A percentile compares a stretch with the other conserved stretches of the same genome.
Conservation (phyloP, 2,329 filamentous ascomycete species). For the Diaporthe australafricana region DNA sequence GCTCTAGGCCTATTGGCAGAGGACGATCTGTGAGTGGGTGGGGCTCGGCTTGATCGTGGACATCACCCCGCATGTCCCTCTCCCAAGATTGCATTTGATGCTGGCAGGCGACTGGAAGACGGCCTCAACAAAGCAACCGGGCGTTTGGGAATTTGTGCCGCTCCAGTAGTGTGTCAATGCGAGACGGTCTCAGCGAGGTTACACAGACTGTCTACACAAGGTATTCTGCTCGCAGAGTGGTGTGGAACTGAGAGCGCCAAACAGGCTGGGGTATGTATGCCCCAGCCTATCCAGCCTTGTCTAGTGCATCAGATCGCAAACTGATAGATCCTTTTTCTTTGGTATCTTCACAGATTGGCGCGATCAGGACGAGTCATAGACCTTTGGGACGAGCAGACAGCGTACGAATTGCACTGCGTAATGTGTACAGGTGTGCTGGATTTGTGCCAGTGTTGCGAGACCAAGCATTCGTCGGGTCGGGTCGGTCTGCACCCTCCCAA, state of each 20-base stretch:
- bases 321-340: slow-evolving; percentile 30
- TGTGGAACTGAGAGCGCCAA: slow-evolving; percentile 22
- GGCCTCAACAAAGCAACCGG: slow-evolving; percentile 20
- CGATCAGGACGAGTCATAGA: slow-evolving; percentile 5
- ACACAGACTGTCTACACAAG: slow-evolving; percentile 25
- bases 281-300: slow-evolving; percentile 16
- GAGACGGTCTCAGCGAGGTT: slow-evolving; percentile 17
- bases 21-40: slow-evolving; percentile 25
- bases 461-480: slow-evolving; percentile 5
- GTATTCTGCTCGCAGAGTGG: slow-evolving; percentile 27
- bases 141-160: slow-evolving; percentile 11
- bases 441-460: neutral
- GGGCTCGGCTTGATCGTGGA: slow-evolving; percentile 31
- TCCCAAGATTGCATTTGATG: slow-evolving; percentile 21
- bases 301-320: slow-evolving; percentile 35
- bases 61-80: slow-evolving; percentile 33
- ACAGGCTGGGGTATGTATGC: neutral
- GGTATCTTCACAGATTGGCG: neutral
- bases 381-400: neutral
- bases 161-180: slow-evolving; percentile 21
- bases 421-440: neutral
- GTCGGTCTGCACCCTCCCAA: slow-evolving; percentile 7
- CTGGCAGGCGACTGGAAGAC: slow-evolving; percentile 24
- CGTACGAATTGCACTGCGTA: neutral
- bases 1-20: slow-evolving; percentile 30